These are phyloP conservation scores for Colletotrichum lini DNA, from an alignment of 2,329 filamentous ascomycete species.

Conservation along the genomic window DNA sequence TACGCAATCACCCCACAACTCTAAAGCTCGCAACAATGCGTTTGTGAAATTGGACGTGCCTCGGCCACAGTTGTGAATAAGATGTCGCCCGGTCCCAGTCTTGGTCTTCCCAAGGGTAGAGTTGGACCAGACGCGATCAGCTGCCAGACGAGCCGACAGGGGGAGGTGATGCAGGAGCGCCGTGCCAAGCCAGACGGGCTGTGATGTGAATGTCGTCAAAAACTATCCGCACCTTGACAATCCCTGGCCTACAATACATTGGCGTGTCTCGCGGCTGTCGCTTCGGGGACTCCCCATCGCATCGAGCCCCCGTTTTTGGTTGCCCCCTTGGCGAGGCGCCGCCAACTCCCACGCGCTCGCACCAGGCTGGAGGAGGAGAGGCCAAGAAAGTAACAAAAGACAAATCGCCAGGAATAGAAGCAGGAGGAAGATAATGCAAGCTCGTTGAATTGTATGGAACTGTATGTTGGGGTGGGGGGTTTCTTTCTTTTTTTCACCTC, in stretches of 20 bases:
- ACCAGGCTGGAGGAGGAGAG: neutral
- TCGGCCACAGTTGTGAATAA: too few species aligned
- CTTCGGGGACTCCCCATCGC: neutral
- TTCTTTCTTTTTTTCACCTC: too few species aligned
- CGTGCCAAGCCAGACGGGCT: conserved; percentile 17
- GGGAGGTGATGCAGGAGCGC: neutral
- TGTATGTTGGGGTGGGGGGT: too few species aligned
- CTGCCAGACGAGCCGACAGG: conserved; percentile 15
- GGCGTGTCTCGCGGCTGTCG: conserved; percentile 19
- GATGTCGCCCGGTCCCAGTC: neutral
- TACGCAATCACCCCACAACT: neutral
- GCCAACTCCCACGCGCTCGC: neutral
- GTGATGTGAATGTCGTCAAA: neutral
- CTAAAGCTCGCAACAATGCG: neutral
- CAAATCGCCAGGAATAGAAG: neutral
- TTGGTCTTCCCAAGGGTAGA: conserved; percentile 1
- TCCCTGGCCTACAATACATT: neutral
- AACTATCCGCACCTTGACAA: too few species aligned
- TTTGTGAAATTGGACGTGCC: too few species aligned
- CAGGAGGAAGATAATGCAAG: neutral
- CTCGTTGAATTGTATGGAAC: conserved; percentile 6
- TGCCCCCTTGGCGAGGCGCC: neutral
- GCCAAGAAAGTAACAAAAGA: neutral
- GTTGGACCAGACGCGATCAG: conserved; percentile 9
- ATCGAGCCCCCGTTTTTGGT: neutral